Evolutionary conservation across 331 rosid species (phyloP), one percentile per base, ranked within the genome.

Genomic region (Malus hybrid): DNA sequence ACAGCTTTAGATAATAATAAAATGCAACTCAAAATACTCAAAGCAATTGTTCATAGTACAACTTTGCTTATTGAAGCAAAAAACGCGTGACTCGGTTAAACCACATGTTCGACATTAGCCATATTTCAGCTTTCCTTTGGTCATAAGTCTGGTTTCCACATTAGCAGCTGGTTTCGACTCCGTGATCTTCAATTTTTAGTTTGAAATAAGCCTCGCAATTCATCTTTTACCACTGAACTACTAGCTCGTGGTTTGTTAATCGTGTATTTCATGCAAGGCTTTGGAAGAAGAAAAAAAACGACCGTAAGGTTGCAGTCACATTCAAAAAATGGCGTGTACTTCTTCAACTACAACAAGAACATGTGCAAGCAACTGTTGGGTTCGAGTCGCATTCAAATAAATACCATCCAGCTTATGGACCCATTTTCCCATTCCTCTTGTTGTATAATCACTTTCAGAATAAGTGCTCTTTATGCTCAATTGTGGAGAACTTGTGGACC

Each of bases 211-310:
- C 0, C 1, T 42, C 1, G 0, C 5, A 42, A 42, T 42, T 1
- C 48, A 1, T 10, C 4, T 0, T 42, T 42, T 42, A 42, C 13
- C 1, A 42, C 0, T 42, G 0, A 0, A 0, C 5, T 4, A 10
- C 13, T 1, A 9, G 13, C 46, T 10, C 48, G 13, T 42, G 48
- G 1, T 42, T 42, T 4, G 48, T 42, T 34, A 3, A 42, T 10
- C 4, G 1, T 42, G 48, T 42, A 42, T 42, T 42, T 42, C 48
- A 42, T 42, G 13, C 48, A 10, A 42, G 48, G 13, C 48, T 42
- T 42, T 10, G 48, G 14, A 10, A 3, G 14, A 10, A 3, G 0
- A 10, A 42, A 50, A 10, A 5, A 58, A 24, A 60, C 1, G 5
- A 26, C 65, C 65, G 19, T 24, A 2, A 12, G 65, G 1, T 60